phyloP scores from a whole-genome alignment of 1,284 basidiomycete genomes.

The Inonotus hispidus region DNA sequence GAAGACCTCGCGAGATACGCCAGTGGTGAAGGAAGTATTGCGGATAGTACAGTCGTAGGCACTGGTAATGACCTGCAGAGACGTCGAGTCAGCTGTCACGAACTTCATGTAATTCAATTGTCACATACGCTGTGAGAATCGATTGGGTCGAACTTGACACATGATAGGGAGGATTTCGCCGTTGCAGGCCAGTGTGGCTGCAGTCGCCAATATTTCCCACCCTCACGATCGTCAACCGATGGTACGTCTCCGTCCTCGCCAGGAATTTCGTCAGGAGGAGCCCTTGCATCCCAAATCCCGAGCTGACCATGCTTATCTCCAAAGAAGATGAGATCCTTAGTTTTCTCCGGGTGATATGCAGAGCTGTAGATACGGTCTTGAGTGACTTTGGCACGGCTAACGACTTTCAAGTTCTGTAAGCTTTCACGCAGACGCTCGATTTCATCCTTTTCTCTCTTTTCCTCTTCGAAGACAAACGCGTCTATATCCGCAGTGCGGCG shows the following conservation, averaged over 20 bases:
- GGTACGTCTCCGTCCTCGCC: constrained; percentile 56
- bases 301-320: constrained; percentile 77
- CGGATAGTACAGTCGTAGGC: constrained; percentile 76
- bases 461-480: constrained; percentile 43
- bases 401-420: constrained; percentile 50
- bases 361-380: constrained; percentile 67
- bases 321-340: constrained; percentile 75
- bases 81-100: constrained; percentile 4
- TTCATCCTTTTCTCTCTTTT: constrained; percentile 38
- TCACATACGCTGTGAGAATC: constrained; percentile 60
- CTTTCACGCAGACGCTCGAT: constrained; percentile 47
- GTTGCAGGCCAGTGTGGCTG: constrained; percentile 79
- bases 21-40: constrained; percentile 61
- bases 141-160: constrained; percentile 65
- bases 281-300: constrained; percentile 78
- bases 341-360: constrained; percentile 72
- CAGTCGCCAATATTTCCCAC: constrained; percentile 73
- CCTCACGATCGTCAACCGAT: constrained; percentile 39
- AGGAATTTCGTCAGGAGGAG: constrained; percentile 50
- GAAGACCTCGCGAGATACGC: constrained; percentile 62
- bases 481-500: constrained; percentile 42
- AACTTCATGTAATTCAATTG: background rate
- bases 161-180: constrained; percentile 70
- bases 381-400: constrained; percentile 73
- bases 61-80: constrained; percentile 61